Evolutionary conservation across 441 rosid genomes (phyloP), one percentile per base, ranked within the genome.

Genomic region (Aleurites moluccanus): DNA sequence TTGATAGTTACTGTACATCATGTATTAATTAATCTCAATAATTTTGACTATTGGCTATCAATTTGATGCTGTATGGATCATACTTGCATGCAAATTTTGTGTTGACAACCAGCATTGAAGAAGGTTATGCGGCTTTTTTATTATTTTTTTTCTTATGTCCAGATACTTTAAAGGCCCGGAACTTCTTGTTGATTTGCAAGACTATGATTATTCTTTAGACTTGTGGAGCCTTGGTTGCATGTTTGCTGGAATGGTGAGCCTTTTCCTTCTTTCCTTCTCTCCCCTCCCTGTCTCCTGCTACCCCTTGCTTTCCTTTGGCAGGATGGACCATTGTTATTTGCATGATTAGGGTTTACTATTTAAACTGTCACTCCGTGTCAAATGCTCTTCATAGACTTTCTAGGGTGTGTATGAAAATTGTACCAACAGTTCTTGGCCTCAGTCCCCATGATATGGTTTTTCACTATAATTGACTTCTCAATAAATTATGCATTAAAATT

Each of bases 141-240:
- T 13, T 15, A 45, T 33, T 70, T 25, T 30, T 60, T 64, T 21
- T 74, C 27, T 75, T 59, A 53, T 81, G 49, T 76, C 69, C 91
- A 95, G 98, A 81, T 95, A 93, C 80, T 93, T 93, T 62, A 93
- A 95, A 85, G 98, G 99, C 56, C 99, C 99, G 2, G 99, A 95
- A 87, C 95, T 95, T 67, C 95, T 95, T 70, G 95, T 95, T 50
- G 99, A 93, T 85, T 87, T 95, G 79, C 96, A 90, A 87, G 99
- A 95, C 75, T 92, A 95, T 84, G 99, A 95, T 86, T 95, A 95
- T 81, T 92, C 99, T 56, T 83, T 95, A 72, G 99, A 95, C 83
- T 80, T 95, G 80, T 95, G 99, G 99, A 95, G 98, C 84, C 97
- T 93, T 68, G 97, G 99, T 75, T 95, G 99, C 80, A 95, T 95